These are phyloP conservation scores for Dendrobium huoshanense DNA, from an alignment of 106 monocot genomes.

Conservation along the genomic window DNA sequence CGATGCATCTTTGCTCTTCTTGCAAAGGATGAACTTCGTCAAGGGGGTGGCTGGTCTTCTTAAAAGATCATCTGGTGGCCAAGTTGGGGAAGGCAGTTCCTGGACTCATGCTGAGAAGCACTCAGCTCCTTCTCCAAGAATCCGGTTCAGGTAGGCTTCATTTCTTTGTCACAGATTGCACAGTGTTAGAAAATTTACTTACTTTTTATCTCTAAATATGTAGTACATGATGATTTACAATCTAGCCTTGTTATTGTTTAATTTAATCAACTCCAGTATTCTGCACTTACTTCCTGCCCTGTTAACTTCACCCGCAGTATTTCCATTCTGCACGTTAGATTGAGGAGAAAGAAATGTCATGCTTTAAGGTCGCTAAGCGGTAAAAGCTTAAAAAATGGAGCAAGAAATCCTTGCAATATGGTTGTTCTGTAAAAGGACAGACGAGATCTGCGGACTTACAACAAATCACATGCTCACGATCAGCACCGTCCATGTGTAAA, in stretches of 20 bases:
- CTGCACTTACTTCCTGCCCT: not conserved
- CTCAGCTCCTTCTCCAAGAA: slow-evolving; percentile 60
- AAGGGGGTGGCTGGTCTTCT: slow-evolving; percentile 95
- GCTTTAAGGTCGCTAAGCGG: not conserved
- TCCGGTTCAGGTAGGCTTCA: slow-evolving; percentile 53
- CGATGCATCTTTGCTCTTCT: not conserved
- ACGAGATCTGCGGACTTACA: too few species aligned
- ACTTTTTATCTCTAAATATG: not conserved
- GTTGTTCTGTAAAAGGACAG: not conserved
- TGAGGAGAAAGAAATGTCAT: too few species aligned
- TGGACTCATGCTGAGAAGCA: slow-evolving; percentile 43
- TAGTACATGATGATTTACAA: not conserved
- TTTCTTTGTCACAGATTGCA: not conserved
- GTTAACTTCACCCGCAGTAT: not conserved
- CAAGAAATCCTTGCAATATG: not conserved
- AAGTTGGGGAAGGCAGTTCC: slow-evolving; percentile 31
- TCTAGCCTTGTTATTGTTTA: not conserved
- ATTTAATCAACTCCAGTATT: not conserved
- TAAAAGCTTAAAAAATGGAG: not conserved
- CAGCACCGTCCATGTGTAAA: too few species aligned
- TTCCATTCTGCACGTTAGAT: not conserved
- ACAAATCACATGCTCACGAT: too few species aligned
- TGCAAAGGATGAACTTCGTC: slow-evolving; percentile 69
- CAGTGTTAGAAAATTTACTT: not conserved
- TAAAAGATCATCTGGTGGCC: slow-evolving; percentile 62